Percentiles rank a stretch among this genome's conserved stretches.
Conservation (phyloP, 2,329 filamentous ascomycete genomes). For the Orbilia quercus region DNA sequence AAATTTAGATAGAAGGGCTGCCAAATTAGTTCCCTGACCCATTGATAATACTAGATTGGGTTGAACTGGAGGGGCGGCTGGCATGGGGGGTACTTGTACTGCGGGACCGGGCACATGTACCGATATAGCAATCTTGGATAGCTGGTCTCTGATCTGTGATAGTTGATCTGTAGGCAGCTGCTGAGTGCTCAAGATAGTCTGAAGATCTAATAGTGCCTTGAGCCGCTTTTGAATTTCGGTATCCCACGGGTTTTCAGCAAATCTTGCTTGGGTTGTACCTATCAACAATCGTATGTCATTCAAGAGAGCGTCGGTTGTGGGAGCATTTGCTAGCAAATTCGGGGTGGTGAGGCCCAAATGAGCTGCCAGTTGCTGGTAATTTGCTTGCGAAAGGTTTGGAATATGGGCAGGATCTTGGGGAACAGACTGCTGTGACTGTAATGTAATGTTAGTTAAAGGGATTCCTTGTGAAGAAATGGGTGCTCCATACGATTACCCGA, state of each 20-base stretch:
- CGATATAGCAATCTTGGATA: conserved; percentile 76
- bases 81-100: conserved; percentile 66
- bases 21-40: conserved; percentile 59
- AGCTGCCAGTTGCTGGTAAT: conserved; percentile 60
- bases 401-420: conserved; percentile 25
- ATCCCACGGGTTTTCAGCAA: conserved; percentile 81
- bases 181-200: conserved; percentile 80
- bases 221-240: conserved; percentile 79
- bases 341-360: conserved; percentile 60
- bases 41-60: conserved; percentile 62
- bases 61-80: conserved; percentile 65
- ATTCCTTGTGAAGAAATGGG: not conserved
- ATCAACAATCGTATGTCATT: conserved; percentile 85
- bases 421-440: conserved; percentile 29
- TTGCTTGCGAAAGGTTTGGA: conserved; percentile 14
- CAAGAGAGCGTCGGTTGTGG: conserved; percentile 78
- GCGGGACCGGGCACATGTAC: conserved; percentile 62
- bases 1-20: conserved; percentile 27
- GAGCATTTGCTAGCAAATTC: conserved; percentile 62
- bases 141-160: conserved; percentile 84
- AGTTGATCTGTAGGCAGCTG: conserved; percentile 83
- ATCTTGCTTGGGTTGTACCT: conserved; percentile 76
- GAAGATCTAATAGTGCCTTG: conserved; percentile 85
- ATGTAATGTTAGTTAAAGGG: conserved; percentile 8
- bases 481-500: conserved; percentile 22